Percentiles rank a stretch among this genome's conserved stretches.
Evolutionary conservation across 2,329 filamentous ascomycete species (phyloP).

Genomic region (Aspergillus ibericus): DNA sequence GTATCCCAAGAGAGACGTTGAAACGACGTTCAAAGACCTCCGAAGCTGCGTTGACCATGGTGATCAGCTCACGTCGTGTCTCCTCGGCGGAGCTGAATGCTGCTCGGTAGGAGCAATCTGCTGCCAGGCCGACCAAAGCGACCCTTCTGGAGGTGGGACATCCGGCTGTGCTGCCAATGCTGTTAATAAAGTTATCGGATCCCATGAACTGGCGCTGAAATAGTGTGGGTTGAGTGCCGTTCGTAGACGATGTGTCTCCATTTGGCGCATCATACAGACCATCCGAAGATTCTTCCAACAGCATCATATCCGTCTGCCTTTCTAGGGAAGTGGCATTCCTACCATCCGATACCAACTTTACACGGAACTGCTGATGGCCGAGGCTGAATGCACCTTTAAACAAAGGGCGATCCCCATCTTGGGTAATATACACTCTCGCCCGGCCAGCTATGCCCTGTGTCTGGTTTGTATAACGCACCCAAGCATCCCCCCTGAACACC

Average conservation of each 20-base stretch:
- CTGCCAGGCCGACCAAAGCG: constrained; percentile 82
- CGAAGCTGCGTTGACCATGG: constrained; percentile 79
- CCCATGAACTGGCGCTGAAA: not conserved
- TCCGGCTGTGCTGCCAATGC: constrained; percentile 73
- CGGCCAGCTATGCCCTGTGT: constrained; percentile 8
- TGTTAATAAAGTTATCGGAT: constrained; percentile 53
- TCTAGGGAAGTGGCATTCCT: not conserved
- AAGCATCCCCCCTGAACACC: constrained; percentile 6
- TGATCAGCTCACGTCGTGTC: constrained; percentile 35
- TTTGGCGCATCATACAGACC: too few species aligned
- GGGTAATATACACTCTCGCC: constrained; percentile 13
- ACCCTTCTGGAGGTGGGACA: constrained; percentile 85
- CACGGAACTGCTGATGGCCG: constrained; percentile 1
- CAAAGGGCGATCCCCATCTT: constrained; percentile 9
- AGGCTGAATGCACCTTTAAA: constrained; percentile 15
- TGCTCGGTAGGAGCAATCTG: constrained; percentile 81
- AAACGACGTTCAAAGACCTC: constrained; percentile 83
- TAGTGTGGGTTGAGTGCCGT: not conserved
- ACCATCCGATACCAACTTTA: not conserved
- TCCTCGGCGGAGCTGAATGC: constrained; percentile 63
- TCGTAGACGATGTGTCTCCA: too few species aligned
- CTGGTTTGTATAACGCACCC: not conserved
- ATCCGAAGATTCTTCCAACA: too few species aligned
- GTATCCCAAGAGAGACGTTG: constrained; percentile 85
- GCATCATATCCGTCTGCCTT: too few species aligned